Percentiles rank a stretch among this genome's conserved stretches.
phyloP scores from a whole-genome alignment of 768 basidiomycete genomes.

The Hypsizygus marmoreus region DNA sequence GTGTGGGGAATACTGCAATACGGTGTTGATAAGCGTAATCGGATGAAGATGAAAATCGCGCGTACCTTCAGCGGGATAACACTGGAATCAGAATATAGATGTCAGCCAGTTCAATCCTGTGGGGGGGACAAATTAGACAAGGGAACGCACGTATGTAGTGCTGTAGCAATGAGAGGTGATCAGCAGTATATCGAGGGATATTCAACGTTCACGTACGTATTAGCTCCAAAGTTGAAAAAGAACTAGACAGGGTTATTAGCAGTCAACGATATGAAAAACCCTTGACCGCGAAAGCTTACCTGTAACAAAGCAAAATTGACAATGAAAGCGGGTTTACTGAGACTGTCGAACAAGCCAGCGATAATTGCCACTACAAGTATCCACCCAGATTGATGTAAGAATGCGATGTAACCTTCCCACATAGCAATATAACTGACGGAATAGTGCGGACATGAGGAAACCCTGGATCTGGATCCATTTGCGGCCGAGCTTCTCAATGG shows the following conservation, averaged over 20 bases:
- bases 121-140: not conserved
- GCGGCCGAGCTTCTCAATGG: conserved; percentile 72
- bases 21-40: not conserved
- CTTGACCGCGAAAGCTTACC: conserved; percentile 32
- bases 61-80: conserved; percentile 65
- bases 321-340: conserved; percentile 64
- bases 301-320: conserved; percentile 74
- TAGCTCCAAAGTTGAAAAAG: conserved; percentile 85
- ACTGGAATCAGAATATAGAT: no score
- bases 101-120: no score
- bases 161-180: conserved; percentile 23
- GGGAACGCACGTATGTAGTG: conserved; percentile 49
- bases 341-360: conserved; percentile 60
- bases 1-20: conserved; percentile 70
- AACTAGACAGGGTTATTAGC: conserved; percentile 38
- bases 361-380: conserved; percentile 57
- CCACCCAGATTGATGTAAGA: not conserved
- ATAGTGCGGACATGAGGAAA: conserved; percentile 69
- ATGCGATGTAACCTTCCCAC: not conserved
- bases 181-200: not conserved
- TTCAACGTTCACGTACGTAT: conserved; percentile 44
- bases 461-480: conserved; percentile 79
- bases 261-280: no score
- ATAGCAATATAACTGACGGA: conserved; percentile 44
- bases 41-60: not conserved